These are phyloP conservation scores for Penicillium atrosanguineum DNA, from an alignment of 495 filamentous ascomycete species.

Conservation along the genomic window DNA sequence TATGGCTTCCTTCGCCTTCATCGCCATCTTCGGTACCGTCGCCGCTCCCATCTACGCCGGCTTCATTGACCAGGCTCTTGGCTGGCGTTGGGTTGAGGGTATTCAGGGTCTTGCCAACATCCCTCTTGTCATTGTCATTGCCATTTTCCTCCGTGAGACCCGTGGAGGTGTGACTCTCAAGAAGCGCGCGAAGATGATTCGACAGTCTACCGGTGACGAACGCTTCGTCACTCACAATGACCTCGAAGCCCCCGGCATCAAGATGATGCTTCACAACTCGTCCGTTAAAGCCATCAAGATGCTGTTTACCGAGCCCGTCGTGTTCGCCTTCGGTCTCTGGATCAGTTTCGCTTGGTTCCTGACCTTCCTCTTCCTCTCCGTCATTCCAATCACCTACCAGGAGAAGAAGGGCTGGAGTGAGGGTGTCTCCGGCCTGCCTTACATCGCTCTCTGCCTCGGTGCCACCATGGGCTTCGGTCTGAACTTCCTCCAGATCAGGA, in stretches of 20 bases:
- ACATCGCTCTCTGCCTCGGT: constrained; percentile 66
- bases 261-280: constrained; percentile 38
- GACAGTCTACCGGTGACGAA: constrained; percentile 56
- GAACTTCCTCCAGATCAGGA: constrained; percentile 54
- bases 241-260: constrained; percentile 35
- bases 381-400: constrained; percentile 69
- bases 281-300: constrained; percentile 62
- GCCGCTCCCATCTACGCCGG: constrained; percentile 69
- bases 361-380: constrained; percentile 74
- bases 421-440: constrained; percentile 69
- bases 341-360: constrained; percentile 72
- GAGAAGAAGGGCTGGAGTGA: constrained; percentile 65
- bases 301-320: constrained; percentile 70
- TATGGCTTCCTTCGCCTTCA: constrained; percentile 75
- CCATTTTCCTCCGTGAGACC: constrained; percentile 65
- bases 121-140: constrained; percentile 51
- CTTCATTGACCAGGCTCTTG: constrained; percentile 62
- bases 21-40: constrained; percentile 74
- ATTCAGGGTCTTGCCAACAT: constrained; percentile 70
- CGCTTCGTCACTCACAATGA: constrained; percentile 70
- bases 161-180: constrained; percentile 58
- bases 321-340: constrained; percentile 70
- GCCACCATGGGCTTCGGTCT: constrained; percentile 59
- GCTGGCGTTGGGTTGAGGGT: constrained; percentile 83
- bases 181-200: constrained; percentile 59